Base-by-base conservation (phyloP, 106 monocot genomes). In the Allium fistulosum region DNA sequence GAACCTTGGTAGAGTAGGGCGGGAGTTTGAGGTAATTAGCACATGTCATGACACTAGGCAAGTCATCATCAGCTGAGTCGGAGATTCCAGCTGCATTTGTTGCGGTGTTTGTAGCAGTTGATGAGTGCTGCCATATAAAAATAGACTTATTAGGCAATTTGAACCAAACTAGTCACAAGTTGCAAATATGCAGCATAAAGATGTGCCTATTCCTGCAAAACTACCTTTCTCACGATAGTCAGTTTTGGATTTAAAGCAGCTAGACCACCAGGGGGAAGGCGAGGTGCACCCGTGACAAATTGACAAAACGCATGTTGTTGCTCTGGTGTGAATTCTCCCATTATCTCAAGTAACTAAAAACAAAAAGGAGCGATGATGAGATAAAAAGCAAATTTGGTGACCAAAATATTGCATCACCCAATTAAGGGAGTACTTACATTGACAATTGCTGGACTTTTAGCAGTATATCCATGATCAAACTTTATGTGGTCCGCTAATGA, bases 21-120 rank as follows among this genome's bases (percentile, higher is more conserved):
- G 99, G 99, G 7, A 99, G 87, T 62, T 99, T 99, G 9, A 99
- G 93, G 67, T 99, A 99, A 66, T 99, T 99, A 51, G 93, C 90
- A 66, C 99, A 99, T 28, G 99, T 99, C 99, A 99, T 99, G 11
- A 93, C 99, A 80, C 99, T 99, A 8, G 99, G 99, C 77, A 99
- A 78, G 72, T 90, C 93, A 58, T 87, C 90, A 78, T 99, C 99
- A 11, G 83, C 90, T 14, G 78, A 74, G 64, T 99, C 90, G 14
- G 85, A 77, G 10, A 68, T 52, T 49, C 67, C 83, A 26, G 79
- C 56, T 60, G 64, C 81, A 71, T 82, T 90, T 37, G 84, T 71
- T 57, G 82, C 45, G 7, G 71, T 80, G 65, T 70, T 80, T 26
- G 74, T 61, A n/a, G 70, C 62, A 65, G 70, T 71, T 8, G 92